Conservation (phyloP, 2,329 filamentous ascomycete genomes). For the Davidsoniella australis region DNA sequence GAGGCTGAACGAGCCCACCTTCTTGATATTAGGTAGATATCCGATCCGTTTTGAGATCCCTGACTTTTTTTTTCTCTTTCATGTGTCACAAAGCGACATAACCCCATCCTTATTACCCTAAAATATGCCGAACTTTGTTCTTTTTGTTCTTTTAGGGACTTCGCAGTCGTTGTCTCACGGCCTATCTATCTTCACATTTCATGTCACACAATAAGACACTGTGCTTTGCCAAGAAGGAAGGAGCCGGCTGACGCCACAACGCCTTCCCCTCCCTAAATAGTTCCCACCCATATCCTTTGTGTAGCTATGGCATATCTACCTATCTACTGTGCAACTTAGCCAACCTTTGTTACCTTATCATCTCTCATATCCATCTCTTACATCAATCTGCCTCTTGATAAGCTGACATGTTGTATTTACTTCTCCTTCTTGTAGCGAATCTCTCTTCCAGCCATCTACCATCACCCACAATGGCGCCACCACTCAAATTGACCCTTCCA, state of each 20-base stretch:
- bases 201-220: background rate
- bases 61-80: too few relatives aligned
- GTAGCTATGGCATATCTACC: too few relatives aligned
- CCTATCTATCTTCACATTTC: background rate
- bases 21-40: slow-evolving; percentile 24
- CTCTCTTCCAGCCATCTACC: slow-evolving; percentile 28
- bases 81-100: too few relatives aligned
- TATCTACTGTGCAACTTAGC: background rate
- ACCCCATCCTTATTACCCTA: background rate
- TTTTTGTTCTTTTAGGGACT: background rate
- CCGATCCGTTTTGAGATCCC: background rate
- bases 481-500: slow-evolving; percentile 23
- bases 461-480: slow-evolving; percentile 22
- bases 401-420: too few relatives aligned
- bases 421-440: slow-evolving; percentile 18
- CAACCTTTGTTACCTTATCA: background rate
- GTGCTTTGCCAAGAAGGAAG: too few relatives aligned
- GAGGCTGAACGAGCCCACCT: slow-evolving; percentile 25
- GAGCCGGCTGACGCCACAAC: too few relatives aligned
- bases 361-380: background rate
- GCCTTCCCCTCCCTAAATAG: too few relatives aligned
- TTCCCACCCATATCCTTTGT: too few relatives aligned
- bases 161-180: background rate
- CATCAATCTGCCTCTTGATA: background rate
- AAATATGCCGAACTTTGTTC: background rate